phyloP scores from a whole-genome alignment of 495 filamentous ascomycete genomes.

The Penicillium tannophilum region DNA sequence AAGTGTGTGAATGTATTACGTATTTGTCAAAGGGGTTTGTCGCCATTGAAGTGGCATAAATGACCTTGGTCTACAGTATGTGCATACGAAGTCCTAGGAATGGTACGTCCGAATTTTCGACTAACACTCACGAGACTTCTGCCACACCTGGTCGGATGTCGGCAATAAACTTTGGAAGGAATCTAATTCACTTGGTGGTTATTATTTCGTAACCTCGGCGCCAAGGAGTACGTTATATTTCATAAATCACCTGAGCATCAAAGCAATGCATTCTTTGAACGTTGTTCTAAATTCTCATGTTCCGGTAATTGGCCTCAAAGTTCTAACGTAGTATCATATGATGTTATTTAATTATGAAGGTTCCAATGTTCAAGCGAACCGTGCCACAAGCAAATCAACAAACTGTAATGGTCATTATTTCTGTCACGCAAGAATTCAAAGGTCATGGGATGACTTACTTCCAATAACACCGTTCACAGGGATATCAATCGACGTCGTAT shows the following conservation, averaged over 20 bases:
- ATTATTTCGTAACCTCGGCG: background rate
- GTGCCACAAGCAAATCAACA: background rate
- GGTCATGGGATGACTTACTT: constrained; percentile 19
- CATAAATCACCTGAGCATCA: background rate
- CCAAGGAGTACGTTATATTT: background rate
- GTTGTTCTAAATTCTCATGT: background rate
- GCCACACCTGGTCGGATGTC: too few relatives aligned
- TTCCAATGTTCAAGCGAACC: background rate
- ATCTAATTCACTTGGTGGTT: too few relatives aligned
- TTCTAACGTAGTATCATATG: background rate
- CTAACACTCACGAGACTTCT: too few relatives aligned
- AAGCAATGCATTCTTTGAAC: background rate
- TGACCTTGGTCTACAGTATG: too few relatives aligned
- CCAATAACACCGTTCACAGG: constrained; percentile 40
- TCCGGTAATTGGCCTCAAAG: background rate
- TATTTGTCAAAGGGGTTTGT: too few relatives aligned
- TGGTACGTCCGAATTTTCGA: too few relatives aligned
- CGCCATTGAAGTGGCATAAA: too few relatives aligned
- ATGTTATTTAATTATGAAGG: background rate
- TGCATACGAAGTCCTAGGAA: too few relatives aligned
- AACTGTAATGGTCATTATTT: background rate
- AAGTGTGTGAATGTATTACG: too few relatives aligned
- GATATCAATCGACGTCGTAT: constrained; percentile 46
- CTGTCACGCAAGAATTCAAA: background rate
- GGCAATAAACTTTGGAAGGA: too few relatives aligned